Conservation (phyloP, 345 rosid species). For the Camelina neglecta region DNA sequence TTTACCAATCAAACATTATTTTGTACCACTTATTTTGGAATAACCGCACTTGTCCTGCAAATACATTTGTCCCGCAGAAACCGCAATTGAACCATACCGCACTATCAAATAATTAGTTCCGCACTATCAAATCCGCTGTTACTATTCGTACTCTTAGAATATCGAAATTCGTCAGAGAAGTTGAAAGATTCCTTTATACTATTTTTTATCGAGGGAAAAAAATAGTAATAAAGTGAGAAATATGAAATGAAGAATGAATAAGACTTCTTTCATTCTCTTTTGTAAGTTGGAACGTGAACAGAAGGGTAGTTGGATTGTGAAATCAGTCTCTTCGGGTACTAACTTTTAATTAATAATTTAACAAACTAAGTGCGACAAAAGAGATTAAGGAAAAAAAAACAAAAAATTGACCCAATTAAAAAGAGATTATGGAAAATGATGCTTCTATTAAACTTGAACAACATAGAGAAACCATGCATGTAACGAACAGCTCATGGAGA, state of each 20-base stretch:
- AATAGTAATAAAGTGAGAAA: constrained; percentile 2
- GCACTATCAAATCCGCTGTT: no score
- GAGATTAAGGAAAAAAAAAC: neutral
- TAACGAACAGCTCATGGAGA: constrained; percentile 27
- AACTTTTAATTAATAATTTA: constrained; percentile 18
- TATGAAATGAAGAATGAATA: constrained; percentile 17
- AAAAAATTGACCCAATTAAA: neutral
- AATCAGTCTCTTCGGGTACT: constrained; percentile 43
- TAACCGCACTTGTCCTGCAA: no score
- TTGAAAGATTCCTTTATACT: constrained; percentile 35
- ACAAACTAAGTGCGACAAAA: neutral
- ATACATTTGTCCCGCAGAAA: no score
- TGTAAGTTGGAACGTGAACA: constrained; percentile 46
- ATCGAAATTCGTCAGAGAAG: constrained; percentile 25
- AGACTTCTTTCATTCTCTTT: constrained; percentile 34
- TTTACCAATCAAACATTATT: no score
- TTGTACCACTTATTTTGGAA: no score
- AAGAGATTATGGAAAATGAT: constrained; percentile 10
- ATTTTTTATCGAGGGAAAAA: constrained; percentile 3
- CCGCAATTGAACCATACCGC: no score
- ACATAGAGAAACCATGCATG: constrained; percentile 24
- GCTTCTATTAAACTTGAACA: neutral
- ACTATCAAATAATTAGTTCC: no score
- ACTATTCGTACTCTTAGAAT: neutral
- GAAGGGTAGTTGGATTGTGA: constrained; percentile 44